Percentiles rank a stretch among this genome's conserved stretches.
phyloP scores from a whole-genome alignment of 2,329 filamentous ascomycete genomes.

The Pseudogymnoascus sp. region DNA sequence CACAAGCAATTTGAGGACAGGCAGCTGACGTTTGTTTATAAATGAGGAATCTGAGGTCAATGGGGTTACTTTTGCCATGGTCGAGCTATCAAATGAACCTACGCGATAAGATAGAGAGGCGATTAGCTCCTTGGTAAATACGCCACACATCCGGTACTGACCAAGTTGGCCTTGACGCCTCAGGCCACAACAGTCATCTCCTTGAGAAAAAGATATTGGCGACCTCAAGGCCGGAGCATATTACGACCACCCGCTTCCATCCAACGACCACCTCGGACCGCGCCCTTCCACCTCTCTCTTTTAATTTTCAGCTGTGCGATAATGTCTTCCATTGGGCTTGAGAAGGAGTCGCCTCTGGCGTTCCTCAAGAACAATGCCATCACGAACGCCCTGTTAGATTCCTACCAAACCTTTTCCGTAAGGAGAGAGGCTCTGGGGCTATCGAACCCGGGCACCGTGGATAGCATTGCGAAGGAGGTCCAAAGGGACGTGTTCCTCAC shows the following conservation, averaged over 20 bases:
- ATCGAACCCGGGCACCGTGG: constrained; percentile 85
- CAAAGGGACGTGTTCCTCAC: constrained; percentile 93
- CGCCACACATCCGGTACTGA: not conserved
- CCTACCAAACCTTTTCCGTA: constrained; percentile 73
- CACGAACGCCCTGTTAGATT: constrained; percentile 62
- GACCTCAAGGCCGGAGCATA: constrained; percentile 5
- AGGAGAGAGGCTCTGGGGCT: constrained; percentile 82
- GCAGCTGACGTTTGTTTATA: not conserved
- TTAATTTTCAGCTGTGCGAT: constrained; percentile 11
- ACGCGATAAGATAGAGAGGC: not conserved
- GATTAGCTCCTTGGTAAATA: not conserved
- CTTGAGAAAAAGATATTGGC: constrained; percentile 11
- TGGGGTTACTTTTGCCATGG: not conserved
- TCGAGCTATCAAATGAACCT: constrained; percentile 5
- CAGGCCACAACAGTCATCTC: constrained; percentile 6
- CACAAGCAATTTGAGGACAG: not conserved
- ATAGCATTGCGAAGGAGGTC: constrained; percentile 83
- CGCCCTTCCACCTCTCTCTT: constrained; percentile 7
- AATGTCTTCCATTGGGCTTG: constrained; percentile 26
- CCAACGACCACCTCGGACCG: constrained; percentile 1
- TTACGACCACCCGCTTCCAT: constrained; percentile 5
- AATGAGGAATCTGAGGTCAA: constrained; percentile 3
- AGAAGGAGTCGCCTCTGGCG: constrained; percentile 46
- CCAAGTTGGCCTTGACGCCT: not conserved
- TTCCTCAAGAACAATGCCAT: constrained; percentile 70